These are phyloP conservation scores for Entomortierella beljakovae DNA, from an alignment of 192 early-diverging fungal genomes.

Conservation along the genomic window DNA sequence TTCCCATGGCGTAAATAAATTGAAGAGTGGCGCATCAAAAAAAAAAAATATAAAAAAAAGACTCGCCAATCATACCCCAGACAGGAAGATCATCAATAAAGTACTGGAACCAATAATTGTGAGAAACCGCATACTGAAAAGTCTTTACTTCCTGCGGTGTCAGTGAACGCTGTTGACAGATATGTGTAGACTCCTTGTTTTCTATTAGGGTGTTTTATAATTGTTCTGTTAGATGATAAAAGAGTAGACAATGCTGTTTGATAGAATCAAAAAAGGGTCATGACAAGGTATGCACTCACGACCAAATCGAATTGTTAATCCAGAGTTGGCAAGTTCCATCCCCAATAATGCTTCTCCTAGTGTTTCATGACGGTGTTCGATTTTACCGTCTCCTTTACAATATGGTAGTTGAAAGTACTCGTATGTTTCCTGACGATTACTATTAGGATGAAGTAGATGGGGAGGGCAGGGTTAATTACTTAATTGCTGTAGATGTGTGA, in stretches of 20 bases:
- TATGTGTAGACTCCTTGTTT: conserved; percentile 36
- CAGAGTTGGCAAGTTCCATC: conserved; percentile 78
- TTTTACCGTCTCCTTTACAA: conserved; percentile 67
- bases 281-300: conserved; percentile 50
- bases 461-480: no score
- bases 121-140: conserved; percentile 72
- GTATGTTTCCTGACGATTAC: conserved; percentile 84
- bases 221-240: background rate
- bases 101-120: conserved; percentile 77
- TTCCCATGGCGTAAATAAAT: no score
- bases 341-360: conserved; percentile 83
- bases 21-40: no score
- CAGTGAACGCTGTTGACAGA: conserved; percentile 63
- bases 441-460: background rate
- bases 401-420: conserved; percentile 80
- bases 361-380: conserved; percentile 83
- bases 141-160: conserved; percentile 59
- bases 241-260: no score
- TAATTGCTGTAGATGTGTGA: background rate
- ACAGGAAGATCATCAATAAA: conserved; percentile 55
- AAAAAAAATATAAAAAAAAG: no score
- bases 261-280: background rate
- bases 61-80: conserved; percentile 34
- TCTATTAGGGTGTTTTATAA: conserved; percentile 29
- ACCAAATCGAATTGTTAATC: conserved; percentile 74